These are phyloP conservation scores for Diaporthe ilicicola DNA, from an alignment of 2,329 filamentous ascomycete species.

Conservation along the genomic window DNA sequence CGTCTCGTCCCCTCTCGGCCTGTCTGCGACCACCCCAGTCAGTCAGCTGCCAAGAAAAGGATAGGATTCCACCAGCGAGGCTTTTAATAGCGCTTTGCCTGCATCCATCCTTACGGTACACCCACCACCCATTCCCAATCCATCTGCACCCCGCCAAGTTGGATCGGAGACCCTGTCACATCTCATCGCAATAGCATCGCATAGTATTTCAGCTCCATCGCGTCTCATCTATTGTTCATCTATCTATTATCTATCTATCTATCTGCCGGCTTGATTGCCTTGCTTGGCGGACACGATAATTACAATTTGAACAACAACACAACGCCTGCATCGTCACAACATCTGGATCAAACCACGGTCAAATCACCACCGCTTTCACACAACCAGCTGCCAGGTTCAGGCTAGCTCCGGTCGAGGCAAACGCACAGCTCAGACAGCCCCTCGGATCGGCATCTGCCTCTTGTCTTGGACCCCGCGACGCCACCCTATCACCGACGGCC, in stretches of 20 bases:
- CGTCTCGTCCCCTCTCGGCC: neutral
- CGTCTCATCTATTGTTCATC: constrained; percentile 6
- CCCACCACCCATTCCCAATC: no score
- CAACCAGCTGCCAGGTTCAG: constrained; percentile 15
- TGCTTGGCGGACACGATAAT: constrained; percentile 7
- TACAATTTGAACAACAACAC: neutral
- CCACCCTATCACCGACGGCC: neutral
- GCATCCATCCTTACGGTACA: neutral
- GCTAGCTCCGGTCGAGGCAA: constrained; percentile 1
- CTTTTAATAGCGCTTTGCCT: constrained; percentile 17
- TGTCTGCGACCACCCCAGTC: neutral
- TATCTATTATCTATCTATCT: neutral
- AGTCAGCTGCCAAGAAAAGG: constrained; percentile 2
- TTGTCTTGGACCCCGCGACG: constrained; percentile 16
- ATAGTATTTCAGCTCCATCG: neutral
- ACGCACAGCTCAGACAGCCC: constrained; percentile 3
- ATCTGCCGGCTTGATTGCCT: neutral
- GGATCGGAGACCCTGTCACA: constrained; percentile 16
- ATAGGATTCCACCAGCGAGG: neutral
- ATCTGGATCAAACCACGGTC: neutral
- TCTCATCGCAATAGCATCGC: neutral
- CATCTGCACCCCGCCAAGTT: constrained; percentile 26
- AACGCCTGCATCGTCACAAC: neutral
- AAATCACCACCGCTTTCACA: neutral
- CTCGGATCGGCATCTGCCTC: constrained; percentile 12